These are phyloP conservation scores for Sungouiozyma intestinalis DNA, from an alignment of 805 yeast genomes.

Conservation along the genomic window DNA sequence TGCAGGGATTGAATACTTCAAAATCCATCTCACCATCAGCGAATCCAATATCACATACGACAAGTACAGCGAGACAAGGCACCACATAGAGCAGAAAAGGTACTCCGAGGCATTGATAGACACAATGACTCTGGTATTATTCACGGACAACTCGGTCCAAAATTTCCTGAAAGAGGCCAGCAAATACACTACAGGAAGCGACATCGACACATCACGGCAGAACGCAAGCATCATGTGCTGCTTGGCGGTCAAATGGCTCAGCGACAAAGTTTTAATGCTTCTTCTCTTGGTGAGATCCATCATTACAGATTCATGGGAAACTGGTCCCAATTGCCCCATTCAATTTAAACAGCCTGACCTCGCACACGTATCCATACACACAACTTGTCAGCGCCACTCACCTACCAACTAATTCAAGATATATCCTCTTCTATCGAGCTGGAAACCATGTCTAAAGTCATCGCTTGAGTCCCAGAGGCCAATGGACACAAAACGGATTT, in stretches of 20 bases:
- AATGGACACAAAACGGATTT: too few relatives aligned
- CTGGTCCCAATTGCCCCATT: background rate
- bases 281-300: background rate
- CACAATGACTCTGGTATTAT: background rate
- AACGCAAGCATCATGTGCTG: conserved; percentile 68
- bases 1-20: conserved; percentile 77
- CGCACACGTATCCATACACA: background rate
- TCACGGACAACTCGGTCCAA: conserved; percentile 12
- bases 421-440: too few relatives aligned
- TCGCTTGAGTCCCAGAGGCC: too few relatives aligned
- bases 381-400: too few relatives aligned
- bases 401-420: too few relatives aligned
- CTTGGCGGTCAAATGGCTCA: conserved; percentile 60
- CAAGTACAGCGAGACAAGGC: conserved; percentile 75
- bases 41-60: conserved; percentile 81
- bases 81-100: conserved; percentile 83
- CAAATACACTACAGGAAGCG: conserved; percentile 53
- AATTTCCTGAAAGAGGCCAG: conserved; percentile 32
- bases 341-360: background rate
- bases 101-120: conserved; percentile 49
- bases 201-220: conserved; percentile 68
- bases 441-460: too few relatives aligned
- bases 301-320: background rate
- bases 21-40: conserved; percentile 87
- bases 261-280: conserved; percentile 44